Base-by-base conservation (phyloP, 129 eudicot genomes). In the Gnaphalium uliginosum region DNA sequence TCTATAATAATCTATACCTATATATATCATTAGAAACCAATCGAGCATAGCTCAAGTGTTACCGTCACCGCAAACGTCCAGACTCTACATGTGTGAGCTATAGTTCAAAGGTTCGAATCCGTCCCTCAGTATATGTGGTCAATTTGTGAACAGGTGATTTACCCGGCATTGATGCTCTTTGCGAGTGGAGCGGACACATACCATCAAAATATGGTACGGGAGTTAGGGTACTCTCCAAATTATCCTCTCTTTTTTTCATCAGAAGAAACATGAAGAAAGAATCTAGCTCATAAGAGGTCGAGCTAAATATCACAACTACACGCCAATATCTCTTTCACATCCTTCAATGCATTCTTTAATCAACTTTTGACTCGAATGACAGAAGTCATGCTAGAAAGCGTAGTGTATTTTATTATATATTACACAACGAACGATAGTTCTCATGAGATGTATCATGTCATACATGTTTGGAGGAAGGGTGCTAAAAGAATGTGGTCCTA, bases 401-500 rank as follows among this genome's bases (percentile, higher is more conserved):
- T 26, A 66, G 8, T 0, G 26, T 68, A 19, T 39, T 68, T 39
- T 62, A 43, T 46, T 21, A 61, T 14, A 17, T 43, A 58, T 41
- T 21, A 61, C 9, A 32, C 43, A 37, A 60, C 21, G 39, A 71
- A 13, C n/a, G 21, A 48, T 71, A 18, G 17, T 35, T 76, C 30
- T 78, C 62, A 29, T 59, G 62, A 30, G 51, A 35, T 43, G 21
- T 30, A 69, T 69, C 81, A 15, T 69, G 63, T 59, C 13, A 22
- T 57, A 72, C 39, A 69, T 77, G 51, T 77, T 77, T 19, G 69
- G 35, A 56, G 48, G 7, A 9, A 23, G 74, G 81, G 41, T 24
- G 46, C 61, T 41, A 68, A 32, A 66, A 56, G 61, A 68, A 39
- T 68, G 81, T 77, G 76, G 81, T 68, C 75, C 75, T 77, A 60